These are phyloP conservation scores for Aegilops speltoides DNA, from an alignment of 176 grass and related monocot genomes.

Conservation along the genomic window DNA sequence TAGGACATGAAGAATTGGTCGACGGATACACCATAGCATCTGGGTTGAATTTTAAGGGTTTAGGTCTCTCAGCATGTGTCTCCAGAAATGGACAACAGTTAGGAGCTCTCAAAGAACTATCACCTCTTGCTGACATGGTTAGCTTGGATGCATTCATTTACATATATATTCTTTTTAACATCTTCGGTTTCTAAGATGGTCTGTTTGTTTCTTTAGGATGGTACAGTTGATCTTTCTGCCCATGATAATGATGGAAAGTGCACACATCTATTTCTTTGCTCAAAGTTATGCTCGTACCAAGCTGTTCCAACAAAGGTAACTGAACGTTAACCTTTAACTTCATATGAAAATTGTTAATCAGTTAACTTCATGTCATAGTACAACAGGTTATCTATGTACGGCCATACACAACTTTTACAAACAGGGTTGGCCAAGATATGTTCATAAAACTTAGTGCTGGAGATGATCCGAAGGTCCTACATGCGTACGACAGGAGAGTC, in stretches of 20 bases:
- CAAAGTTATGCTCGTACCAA: constrained; percentile 90
- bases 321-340: constrained; percentile 26
- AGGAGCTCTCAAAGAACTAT: constrained; percentile 78
- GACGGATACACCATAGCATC: constrained; percentile 90
- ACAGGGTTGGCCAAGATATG: constrained; percentile 83
- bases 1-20: constrained; percentile 87
- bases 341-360: constrained; percentile 9
- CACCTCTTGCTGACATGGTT: constrained; percentile 93
- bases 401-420: constrained; percentile 95
- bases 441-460: constrained; percentile 65
- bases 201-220: constrained; percentile 60
- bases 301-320: constrained; percentile 96
- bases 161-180: background rate
- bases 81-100: constrained; percentile 53
- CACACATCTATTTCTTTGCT: constrained; percentile 75
- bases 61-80: constrained; percentile 66
- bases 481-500: constrained; percentile 73
- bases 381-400: constrained; percentile 86
- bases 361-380: constrained; percentile 25
- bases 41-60: constrained; percentile 75
- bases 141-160: constrained; percentile 4
- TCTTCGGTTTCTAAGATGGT: constrained; percentile 14
- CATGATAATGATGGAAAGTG: constrained; percentile 71
- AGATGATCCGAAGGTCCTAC: constrained; percentile 69
- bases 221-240: constrained; percentile 77